Base-by-base conservation (phyloP, 1,284 basidiomycete species). In the Papiliotrema fonsecae region DNA sequence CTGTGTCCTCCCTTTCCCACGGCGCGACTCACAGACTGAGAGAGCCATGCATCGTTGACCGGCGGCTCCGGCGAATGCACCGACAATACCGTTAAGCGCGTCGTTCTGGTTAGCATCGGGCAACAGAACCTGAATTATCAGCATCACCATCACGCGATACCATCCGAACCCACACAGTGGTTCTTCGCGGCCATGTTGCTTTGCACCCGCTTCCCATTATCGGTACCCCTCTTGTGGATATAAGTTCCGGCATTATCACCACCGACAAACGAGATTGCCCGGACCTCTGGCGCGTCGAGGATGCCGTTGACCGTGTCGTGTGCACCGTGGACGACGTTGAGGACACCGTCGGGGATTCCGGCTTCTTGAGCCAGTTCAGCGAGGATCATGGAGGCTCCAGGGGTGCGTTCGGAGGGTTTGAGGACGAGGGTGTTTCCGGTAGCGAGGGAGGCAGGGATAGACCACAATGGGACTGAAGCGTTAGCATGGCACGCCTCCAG, bases 121-220 rank as follows among this genome's bases (percentile, higher is more conserved):
- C 85, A 94, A 88, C 50, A 96, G 68, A 36, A 96, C 82, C 41
- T 54, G 21, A 13, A 14, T 32, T 42, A 16, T 6, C 11, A 7
- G 19, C 14, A 13, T 38, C 14, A 31, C 16, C 30, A 31, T 10
- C 13, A 11, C 39, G 10, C 21, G 21, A 41, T 24, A 30, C n/a
- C 24, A 11, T 0, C 22, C 14, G 24, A 4, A 46, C 51, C 42
- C 24, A 97, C 82, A 42, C 84, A 88, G 70, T 96, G 91, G 67
- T 96, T 97, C 77, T 97, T 97, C 30, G 93, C 93, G 26, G 91
- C 92, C 70, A 97, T 75, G 69, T 97, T 97, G 36, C 87, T 86
- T 81, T 82, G 64, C 2, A 94, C 92, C n/a, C 93, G 83, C 73
- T 97, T 97, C 45, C 93, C 91, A 50, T 50, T 53, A 32, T 50